A percentile compares a stretch with the other conserved stretches of the same genome.
phyloP scores from a whole-genome alignment of 176 grass and related monocot species.

The Eragrostis nindensis region DNA sequence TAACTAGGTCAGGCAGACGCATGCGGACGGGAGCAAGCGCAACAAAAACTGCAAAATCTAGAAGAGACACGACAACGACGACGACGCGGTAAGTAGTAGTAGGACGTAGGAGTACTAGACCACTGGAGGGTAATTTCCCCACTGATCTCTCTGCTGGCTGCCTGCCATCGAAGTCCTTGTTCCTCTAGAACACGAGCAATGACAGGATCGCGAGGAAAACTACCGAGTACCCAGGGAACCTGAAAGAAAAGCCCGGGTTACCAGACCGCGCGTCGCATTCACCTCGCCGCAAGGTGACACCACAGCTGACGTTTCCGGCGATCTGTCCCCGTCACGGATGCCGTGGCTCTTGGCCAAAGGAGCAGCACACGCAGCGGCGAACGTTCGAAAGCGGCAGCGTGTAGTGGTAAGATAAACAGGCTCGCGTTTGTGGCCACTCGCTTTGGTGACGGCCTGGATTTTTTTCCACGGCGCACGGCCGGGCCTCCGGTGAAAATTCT shows the following conservation, averaged over 20 bases:
- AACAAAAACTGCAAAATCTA: not conserved
- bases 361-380: too few relatives aligned
- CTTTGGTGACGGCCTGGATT: not conserved
- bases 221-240: too few relatives aligned
- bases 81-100: too few relatives aligned
- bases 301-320: not conserved
- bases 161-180: conserved; percentile 25
- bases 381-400: not conserved
- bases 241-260: too few relatives aligned
- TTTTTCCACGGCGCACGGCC: conserved; percentile 20
- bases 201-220: not conserved
- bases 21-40: too few relatives aligned
- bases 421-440: not conserved
- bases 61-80: not conserved
- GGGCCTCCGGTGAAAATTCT: conserved; percentile 18
- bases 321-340: too few relatives aligned
- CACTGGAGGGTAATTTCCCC: too few relatives aligned
- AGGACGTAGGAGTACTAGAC: too few relatives aligned
- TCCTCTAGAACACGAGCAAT: conserved; percentile 9
- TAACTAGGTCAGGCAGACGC: too few relatives aligned
- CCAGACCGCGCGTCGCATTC: not conserved
- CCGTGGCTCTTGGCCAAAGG: too few relatives aligned
- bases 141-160: not conserved
- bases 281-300: not conserved
- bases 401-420: not conserved